Conservation (phyloP, 2,329 filamentous ascomycete genomes). For the Cucurbitaria berberidis region DNA sequence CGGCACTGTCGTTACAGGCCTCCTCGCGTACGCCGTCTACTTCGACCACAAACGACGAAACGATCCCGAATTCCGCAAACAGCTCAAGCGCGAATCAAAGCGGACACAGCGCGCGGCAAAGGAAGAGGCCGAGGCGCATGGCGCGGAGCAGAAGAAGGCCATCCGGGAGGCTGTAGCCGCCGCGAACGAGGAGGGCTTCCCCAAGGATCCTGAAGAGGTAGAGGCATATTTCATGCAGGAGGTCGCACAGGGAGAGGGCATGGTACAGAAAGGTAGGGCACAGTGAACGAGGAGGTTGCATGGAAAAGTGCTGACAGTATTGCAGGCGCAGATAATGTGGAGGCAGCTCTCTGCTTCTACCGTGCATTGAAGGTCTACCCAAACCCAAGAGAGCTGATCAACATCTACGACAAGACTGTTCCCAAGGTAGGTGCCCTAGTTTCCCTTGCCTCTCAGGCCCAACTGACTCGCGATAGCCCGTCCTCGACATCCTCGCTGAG, state of each 20-base stretch:
- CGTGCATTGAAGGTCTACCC: slow-evolving; percentile 99
- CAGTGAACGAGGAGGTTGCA: background rate
- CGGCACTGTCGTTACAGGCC: slow-evolving; percentile 64
- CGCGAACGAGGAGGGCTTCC: slow-evolving; percentile 91
- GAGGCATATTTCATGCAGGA: slow-evolving; percentile 97
- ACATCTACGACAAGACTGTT: slow-evolving; percentile 98
- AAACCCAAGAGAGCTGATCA: slow-evolving; percentile 87
- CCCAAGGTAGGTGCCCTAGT: slow-evolving; percentile 70
- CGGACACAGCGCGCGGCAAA: slow-evolving; percentile 73
- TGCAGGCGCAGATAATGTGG: slow-evolving; percentile 70
- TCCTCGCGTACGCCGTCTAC: slow-evolving; percentile 69
- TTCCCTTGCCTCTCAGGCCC: background rate
- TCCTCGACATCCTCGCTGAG: slow-evolving; percentile 94
- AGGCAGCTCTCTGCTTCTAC: slow-evolving; percentile 95
- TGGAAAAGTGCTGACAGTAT: slow-evolving; percentile 19
- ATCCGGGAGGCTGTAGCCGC: slow-evolving; percentile 79
- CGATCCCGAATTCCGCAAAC: slow-evolving; percentile 67
- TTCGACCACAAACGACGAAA: slow-evolving; percentile 70
- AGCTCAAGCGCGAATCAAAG: slow-evolving; percentile 76
- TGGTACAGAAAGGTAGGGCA: slow-evolving; percentile 76
- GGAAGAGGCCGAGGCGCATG: slow-evolving; percentile 71
- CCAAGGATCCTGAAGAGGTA: slow-evolving; percentile 85
- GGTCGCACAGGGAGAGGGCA: slow-evolving; percentile 83
- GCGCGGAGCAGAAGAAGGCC: slow-evolving; percentile 70
- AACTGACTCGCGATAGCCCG: slow-evolving; percentile 63